Conservation (phyloP, 495 filamentous ascomycete species). For the Penicillium bialowiezense region DNA sequence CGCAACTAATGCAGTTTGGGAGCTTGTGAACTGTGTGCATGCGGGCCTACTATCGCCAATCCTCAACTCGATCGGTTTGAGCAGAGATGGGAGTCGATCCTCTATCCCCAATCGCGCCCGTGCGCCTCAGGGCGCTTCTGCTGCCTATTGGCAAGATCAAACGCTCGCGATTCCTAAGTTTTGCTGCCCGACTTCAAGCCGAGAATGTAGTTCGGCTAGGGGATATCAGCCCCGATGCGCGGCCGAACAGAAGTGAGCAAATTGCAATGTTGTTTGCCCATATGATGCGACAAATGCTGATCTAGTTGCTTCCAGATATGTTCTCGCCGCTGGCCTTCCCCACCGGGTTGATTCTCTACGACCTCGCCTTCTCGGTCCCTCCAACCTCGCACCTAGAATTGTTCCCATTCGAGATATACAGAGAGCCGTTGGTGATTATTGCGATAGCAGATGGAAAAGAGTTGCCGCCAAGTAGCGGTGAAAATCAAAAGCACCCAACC, state of each 20-base stretch:
- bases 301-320: conserved; percentile 62
- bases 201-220: conserved; percentile 84
- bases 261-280: not conserved
- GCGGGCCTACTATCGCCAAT: conserved; percentile 34
- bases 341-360: conserved; percentile 83
- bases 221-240: conserved; percentile 84
- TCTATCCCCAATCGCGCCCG: conserved; percentile 83
- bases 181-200: conserved; percentile 71
- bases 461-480: conserved; percentile 40
- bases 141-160: conserved; percentile 84
- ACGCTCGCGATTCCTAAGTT: conserved; percentile 72
- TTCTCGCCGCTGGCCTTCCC: conserved; percentile 94
- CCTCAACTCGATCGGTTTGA: conserved; percentile 26
- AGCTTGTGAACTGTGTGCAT: conserved; percentile 28
- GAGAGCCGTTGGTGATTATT: conserved; percentile 76
- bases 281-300: conserved; percentile 21
- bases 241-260: conserved; percentile 80
- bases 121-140: conserved; percentile 78
- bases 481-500: conserved; percentile 24
- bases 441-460: conserved; percentile 73
- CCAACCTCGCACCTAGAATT: conserved; percentile 73
- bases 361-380: conserved; percentile 76
- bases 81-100: conserved; percentile 77
- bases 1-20: conserved; percentile 24
- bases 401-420: conserved; percentile 80